Base-by-base conservation (phyloP, 208 protist species). In the Novymonas esmeraldas region DNA sequence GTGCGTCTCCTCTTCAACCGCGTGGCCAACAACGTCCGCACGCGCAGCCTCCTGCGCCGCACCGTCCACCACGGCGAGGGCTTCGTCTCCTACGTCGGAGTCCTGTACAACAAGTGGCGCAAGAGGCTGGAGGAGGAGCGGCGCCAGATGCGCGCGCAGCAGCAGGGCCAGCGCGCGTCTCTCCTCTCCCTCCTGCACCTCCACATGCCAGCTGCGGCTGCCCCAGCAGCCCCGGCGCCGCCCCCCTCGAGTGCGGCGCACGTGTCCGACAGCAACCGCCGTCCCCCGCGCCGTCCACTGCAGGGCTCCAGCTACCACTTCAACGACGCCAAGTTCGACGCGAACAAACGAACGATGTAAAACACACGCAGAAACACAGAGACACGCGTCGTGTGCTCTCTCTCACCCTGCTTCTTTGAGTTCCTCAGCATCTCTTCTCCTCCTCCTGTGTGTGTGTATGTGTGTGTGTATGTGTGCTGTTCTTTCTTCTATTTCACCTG, bases 81-180 rank as follows among this genome's bases (percentile, higher is more conserved):
- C 14, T 90, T 90, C 54, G 64, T 64, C 7, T 70, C 73, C 16
- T 90, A 84, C 44, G 68, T 90, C 0, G 67, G 64, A 9, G 36
- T 90, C 2, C 55, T 90, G 3, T 87, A 90, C 76, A 66, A 67
- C 41, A 81, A 70, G 39, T 90, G 84, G 81, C 65, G 73, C 41
- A 14, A 45, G 3, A 42, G 64, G n/a, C 56, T 84, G 13, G 67
- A 82, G 46, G 11, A 72, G 14, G 42, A 78, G 42, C 60, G 61
- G 14, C 62, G 55, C 39, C 18, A 34, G 6, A 31, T 69, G 52
- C 62, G 54, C 7, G 11, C 11, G 0, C 49, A 62, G 3, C 44
- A 79, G 36, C 36, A 22, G 4, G 22, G n/a, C 18, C n/a, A 55
- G 20, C 41, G 61, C 24, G 42, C 26, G 7, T 36, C 63, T 18